Evolutionary conservation across 1,284 basidiomycete genomes (phyloP), one percentile per base, ranked within the genome.

Genomic region (Ceratorhiza oryzae-sativae): DNA sequence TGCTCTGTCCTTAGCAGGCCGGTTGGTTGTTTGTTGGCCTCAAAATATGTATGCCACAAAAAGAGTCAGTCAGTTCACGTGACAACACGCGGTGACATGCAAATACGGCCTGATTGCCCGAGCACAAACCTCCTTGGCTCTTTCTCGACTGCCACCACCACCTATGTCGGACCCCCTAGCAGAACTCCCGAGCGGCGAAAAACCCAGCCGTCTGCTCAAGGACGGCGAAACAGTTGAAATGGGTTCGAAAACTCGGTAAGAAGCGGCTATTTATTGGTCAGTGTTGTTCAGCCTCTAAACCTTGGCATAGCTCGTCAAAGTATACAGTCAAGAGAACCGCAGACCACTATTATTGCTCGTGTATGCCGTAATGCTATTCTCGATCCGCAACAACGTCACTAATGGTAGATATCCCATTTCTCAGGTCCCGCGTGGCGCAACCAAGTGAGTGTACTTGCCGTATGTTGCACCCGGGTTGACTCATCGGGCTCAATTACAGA

Each of bases 381-480:
- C 20, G n/a, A n/a, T 39, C 36, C 36, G 36, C 18, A 13, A 39
- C 36, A 39, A 39, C 8, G 8, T 6, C 36, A 39, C 36, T 39
- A 13, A 39, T 13, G n/a, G n/a, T 41, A 25, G 12, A 27, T 25
- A 3, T n/a, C 23, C 2, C 36, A 12, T 3, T 55, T 39, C 18
- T 27, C 48, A 70, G 67, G 67, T 48, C 67, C 67, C 15, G 67
- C 67, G n/a, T 70, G 67, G 67, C 55, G 67, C 32, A 70, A 70
- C 34, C 67, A 70, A 55, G 67, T 70, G 36, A 34, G 67, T 18
- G 46, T 4, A 39, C 27, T 6, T 39, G 13, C 36, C 13, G 36
- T 39, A n/a, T n/a, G n/a, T 39, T 6, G 36, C 36, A 13, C 6
- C 36, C 36, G 8, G 36, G 13, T n/a, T 12, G 18, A 48, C 34